Conservation (phyloP, 1,284 basidiomycete genomes). For the Pseudozyma pruni region DNA sequence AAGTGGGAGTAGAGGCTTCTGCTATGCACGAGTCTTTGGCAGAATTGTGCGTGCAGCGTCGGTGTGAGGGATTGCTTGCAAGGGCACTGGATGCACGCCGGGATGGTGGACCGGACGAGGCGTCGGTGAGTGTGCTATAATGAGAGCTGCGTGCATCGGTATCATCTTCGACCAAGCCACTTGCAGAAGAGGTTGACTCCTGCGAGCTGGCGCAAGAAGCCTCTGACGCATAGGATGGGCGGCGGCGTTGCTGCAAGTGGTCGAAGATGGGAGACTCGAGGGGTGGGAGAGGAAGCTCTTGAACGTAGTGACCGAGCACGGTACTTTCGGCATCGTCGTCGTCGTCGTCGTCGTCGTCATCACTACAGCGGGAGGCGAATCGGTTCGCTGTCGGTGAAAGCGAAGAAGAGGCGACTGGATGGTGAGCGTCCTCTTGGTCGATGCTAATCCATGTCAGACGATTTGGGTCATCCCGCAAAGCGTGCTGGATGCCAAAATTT, state of each 20-base stretch:
- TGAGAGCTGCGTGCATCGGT: constrained; percentile 19
- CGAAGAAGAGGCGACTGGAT: not conserved
- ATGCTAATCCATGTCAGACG: constrained; percentile 34
- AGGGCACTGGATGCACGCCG: constrained; percentile 2
- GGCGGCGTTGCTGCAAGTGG: not conserved
- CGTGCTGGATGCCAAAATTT: not conserved
- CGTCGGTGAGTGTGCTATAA: constrained; percentile 13
- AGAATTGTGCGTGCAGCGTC: not conserved
- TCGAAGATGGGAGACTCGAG: not conserved
- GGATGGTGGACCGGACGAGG: constrained; percentile 13
- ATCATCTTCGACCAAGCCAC: constrained; percentile 18
- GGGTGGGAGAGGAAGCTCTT: constrained; percentile 20
- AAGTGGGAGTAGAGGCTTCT: not conserved
- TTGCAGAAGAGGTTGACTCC: constrained; percentile 9
- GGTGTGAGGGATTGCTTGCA: constrained; percentile 6
- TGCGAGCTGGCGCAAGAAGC: constrained; percentile 19
- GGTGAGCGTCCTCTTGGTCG: constrained; percentile 3
- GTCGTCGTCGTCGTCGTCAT: constrained; percentile 8
- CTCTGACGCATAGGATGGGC: constrained; percentile 13
- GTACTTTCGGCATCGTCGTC: constrained; percentile 41
- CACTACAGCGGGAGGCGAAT: not conserved
- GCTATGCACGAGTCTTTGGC: not conserved
- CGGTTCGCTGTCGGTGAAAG: not conserved
- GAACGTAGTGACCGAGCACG: constrained; percentile 22
- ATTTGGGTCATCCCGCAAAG: not conserved